Percentiles rank a stretch among this genome's conserved stretches.
Conservation (phyloP, 2,329 filamentous ascomycete genomes). For the Alternaria sp. region DNA sequence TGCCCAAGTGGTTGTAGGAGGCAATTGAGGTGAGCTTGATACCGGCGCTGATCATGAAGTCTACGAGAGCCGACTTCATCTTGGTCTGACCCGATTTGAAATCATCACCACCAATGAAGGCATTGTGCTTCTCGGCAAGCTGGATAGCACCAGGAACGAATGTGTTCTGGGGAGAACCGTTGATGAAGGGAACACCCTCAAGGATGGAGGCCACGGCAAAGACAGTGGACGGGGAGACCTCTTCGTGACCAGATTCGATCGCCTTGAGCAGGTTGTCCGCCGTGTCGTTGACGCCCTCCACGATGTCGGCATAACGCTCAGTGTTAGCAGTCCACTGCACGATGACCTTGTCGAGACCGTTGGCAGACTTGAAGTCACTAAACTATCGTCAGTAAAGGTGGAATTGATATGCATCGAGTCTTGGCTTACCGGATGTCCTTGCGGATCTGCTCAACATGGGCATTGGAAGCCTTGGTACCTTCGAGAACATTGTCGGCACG, state of each 20-base stretch:
- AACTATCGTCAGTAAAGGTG: constrained; percentile 3
- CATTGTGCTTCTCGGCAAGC: constrained; percentile 82
- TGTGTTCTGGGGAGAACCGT: constrained; percentile 98
- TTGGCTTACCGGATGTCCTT: constrained; percentile 78
- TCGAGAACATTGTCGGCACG: constrained; percentile 89
- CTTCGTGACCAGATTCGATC: constrained; percentile 84
- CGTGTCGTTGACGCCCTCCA: constrained; percentile 92
- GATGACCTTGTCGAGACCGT: constrained; percentile 91
- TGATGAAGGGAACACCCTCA: constrained; percentile 93
- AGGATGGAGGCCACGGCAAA: constrained; percentile 95
- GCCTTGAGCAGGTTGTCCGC: constrained; percentile 90
- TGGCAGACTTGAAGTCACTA: constrained; percentile 83
- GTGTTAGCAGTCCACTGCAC: constrained; percentile 99
- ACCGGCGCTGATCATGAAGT: constrained; percentile 97
- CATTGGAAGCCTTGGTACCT: constrained; percentile 82
- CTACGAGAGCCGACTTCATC: constrained; percentile 99
- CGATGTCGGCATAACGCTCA: constrained; percentile 89
- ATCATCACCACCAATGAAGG: constrained; percentile 97
- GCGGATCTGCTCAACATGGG: constrained; percentile 91
- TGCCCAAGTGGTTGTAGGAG: constrained; percentile 98
- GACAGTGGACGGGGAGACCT: constrained; percentile 93
- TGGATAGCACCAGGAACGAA: constrained; percentile 93
- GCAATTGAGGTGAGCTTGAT: constrained; percentile 99
- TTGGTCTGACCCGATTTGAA: constrained; percentile 99
- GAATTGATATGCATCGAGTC: not conserved